A percentile compares a stretch with the other conserved stretches of the same genome.
These are phyloP conservation scores for Fusarium globosum DNA, from an alignment of 2,329 filamentous ascomycete species.

Conservation along the genomic window DNA sequence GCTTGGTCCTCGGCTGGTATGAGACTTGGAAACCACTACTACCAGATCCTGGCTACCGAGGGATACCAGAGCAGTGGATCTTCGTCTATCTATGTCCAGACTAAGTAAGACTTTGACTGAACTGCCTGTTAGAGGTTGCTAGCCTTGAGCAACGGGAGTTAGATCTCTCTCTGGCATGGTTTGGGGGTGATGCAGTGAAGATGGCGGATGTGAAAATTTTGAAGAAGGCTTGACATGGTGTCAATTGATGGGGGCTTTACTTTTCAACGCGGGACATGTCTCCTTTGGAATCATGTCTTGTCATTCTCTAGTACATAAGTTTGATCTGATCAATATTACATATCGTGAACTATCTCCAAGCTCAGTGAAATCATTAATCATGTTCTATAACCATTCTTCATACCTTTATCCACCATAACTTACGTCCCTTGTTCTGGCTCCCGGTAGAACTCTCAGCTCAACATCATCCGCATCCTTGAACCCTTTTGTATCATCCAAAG, in stretches of 20 bases:
- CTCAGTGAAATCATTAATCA: rapidly evolving
- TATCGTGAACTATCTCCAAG: neutral
- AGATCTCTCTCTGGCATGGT: rapidly evolving
- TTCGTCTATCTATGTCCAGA: slow-evolving; percentile 18
- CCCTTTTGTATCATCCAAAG: neutral
- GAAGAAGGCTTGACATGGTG: neutral
- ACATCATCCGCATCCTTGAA: neutral
- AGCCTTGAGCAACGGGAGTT: rapidly evolving
- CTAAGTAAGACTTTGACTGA: neutral
- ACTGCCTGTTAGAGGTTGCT: rapidly evolving
- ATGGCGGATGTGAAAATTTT: neutral
- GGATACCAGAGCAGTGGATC: slow-evolving; percentile 26
- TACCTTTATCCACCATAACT: neutral
- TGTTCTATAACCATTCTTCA: rapidly evolving
- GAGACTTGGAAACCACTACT: slow-evolving; percentile 20
- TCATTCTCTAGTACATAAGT: neutral
- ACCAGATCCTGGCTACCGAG: slow-evolving; percentile 15
- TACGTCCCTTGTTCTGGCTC: neutral
- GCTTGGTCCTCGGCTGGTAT: slow-evolving; percentile 11
- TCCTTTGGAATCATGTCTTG: neutral
- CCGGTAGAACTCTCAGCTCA: neutral
- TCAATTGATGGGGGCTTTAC: neutral
- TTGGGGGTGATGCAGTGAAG: rapidly evolving
- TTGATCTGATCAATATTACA: neutral
- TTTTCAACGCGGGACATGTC: neutral